A percentile compares a stretch with the other conserved stretches of the same genome.
phyloP scores from a whole-genome alignment of 75 land plant species.

The Isoetes taiwanensis region DNA sequence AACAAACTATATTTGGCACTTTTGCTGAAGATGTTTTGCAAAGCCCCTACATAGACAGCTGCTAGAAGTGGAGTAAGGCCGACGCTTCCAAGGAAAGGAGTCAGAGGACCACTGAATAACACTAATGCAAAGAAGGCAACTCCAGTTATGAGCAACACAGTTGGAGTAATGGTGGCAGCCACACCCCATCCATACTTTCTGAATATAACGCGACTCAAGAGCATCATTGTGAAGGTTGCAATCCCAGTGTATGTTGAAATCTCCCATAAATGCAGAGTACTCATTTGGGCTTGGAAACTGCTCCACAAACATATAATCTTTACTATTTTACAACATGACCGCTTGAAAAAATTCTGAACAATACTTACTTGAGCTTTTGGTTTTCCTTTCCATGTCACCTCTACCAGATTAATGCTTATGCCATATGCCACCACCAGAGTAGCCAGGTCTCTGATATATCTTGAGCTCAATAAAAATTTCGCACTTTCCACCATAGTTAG shows the following conservation, averaged over 20 bases:
- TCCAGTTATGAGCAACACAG: background rate
- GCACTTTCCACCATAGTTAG: constrained; percentile 1
- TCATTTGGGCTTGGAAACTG: constrained; percentile 7
- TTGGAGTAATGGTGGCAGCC: constrained; percentile 1
- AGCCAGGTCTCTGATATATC: constrained; percentile 1
- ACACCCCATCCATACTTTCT: constrained; percentile 5
- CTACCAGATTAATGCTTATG: constrained; percentile 1
- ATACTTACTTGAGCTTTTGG: constrained; percentile 1
- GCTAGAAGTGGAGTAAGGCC: constrained; percentile 2
- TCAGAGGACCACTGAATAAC: background rate
- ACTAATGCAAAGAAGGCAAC: constrained; percentile 1
- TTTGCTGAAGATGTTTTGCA: constrained; percentile 2
- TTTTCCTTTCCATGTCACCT: constrained; percentile 5
- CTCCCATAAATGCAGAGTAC: constrained; percentile 6
- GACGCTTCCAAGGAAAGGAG: background rate
- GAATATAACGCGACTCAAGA: constrained; percentile 1
- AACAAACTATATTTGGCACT: constrained; percentile 8
- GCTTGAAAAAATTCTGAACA: too few species aligned
- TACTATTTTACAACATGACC: too few species aligned
- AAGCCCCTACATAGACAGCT: background rate
- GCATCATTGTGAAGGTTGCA: constrained; percentile 1
- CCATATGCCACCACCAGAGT: constrained; percentile 5
- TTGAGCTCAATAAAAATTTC: background rate
- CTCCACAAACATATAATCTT: too few species aligned
- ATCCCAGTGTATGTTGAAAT: background rate